phyloP scores from a whole-genome alignment of 306 rosid species.

The Trichosanthes cucumerina region DNA sequence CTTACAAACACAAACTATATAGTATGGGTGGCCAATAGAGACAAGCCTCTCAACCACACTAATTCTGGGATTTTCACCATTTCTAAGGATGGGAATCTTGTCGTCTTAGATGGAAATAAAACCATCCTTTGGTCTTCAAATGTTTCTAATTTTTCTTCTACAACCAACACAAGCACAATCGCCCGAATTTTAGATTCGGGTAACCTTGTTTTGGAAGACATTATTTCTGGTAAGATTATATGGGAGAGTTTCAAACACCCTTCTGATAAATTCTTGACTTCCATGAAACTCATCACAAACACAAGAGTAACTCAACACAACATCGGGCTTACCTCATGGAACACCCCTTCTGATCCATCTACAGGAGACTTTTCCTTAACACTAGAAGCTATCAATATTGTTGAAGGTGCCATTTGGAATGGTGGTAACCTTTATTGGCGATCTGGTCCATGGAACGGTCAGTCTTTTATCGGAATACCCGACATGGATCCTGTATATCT shows the following conservation, averaged over 20 bases:
- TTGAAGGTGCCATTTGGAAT: neutral
- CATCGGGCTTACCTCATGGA: conserved; percentile 1
- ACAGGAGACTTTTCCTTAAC: neutral
- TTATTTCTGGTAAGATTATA: neutral
- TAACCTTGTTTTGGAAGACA: conserved; percentile 25
- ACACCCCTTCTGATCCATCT: neutral
- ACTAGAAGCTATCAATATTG: neutral
- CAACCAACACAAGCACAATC: conserved; percentile 4
- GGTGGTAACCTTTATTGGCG: neutral
- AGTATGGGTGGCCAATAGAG: conserved; percentile 16
- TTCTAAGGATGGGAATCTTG: conserved; percentile 5
- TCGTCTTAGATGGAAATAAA: conserved; percentile 12
- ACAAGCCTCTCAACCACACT: neutral
- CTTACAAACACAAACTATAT: neutral
- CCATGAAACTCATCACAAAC: conserved; percentile 8
- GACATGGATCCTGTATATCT: neutral
- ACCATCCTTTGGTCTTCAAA: conserved; percentile 22
- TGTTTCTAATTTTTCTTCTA: neutral
- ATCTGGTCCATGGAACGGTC: conserved; percentile 5
- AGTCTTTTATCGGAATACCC: neutral
- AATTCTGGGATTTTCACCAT: conserved; percentile 15
- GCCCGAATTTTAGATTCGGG: conserved; percentile 18
- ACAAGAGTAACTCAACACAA: conserved; percentile 4
- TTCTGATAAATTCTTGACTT: neutral
- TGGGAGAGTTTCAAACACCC: conserved; percentile 38